A percentile compares a stretch with the other conserved stretches of the same genome.
Conservation (phyloP, 257 asterid genomes). For the Voacanga thouarsii region DNA sequence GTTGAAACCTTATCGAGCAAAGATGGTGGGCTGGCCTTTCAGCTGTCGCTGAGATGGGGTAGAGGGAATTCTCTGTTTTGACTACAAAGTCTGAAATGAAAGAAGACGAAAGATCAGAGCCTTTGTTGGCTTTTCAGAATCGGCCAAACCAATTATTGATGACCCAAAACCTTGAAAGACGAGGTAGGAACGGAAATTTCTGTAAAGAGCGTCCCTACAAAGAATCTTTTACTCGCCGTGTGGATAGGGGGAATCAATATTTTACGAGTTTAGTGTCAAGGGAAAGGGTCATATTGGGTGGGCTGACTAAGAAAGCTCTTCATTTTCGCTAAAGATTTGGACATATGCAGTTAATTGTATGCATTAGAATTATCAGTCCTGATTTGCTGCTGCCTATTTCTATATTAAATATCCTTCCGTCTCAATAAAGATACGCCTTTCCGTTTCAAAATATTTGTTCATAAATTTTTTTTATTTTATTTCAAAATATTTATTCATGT, state of each 20-base stretch:
- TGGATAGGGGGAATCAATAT: background rate
- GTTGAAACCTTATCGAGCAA: background rate
- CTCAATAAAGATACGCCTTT: too few species aligned
- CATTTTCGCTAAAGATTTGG: background rate
- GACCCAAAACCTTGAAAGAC: background rate
- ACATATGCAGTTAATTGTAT: background rate
- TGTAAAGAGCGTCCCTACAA: background rate
- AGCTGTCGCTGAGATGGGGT: too few species aligned
- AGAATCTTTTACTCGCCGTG: background rate
- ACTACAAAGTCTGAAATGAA: background rate
- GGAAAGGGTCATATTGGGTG: background rate
- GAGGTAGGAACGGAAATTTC: background rate
- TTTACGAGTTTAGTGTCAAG: background rate
- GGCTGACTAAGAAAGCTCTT: background rate
- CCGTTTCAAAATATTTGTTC: too few species aligned
- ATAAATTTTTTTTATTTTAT: too few species aligned
- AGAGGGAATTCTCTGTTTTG: background rate
- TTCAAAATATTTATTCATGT: too few species aligned
- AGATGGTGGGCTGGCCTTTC: background rate
- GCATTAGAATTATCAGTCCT: too few species aligned
- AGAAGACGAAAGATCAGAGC: background rate
- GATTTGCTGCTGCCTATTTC: too few species aligned
- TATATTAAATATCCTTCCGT: too few species aligned
- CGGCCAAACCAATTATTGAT: background rate
- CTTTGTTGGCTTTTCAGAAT: background rate